Conservation (phyloP, 75 land plant genomes). For the Sequoia sempervirens region DNA sequence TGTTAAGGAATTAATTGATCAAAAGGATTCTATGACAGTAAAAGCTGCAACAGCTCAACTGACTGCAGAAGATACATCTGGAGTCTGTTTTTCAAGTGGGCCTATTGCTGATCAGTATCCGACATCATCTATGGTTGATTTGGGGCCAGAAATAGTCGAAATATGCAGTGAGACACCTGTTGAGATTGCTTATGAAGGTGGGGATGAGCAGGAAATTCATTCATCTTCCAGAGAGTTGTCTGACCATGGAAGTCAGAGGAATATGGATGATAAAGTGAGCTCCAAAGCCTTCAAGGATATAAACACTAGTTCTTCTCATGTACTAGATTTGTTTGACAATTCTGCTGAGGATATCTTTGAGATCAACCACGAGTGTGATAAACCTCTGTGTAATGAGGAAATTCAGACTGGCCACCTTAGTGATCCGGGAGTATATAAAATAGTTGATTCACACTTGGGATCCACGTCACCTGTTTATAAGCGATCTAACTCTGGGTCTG, state of each 20-base stretch:
- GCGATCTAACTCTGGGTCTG: constrained; percentile 41
- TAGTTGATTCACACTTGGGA: constrained; percentile 14
- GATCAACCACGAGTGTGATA: not conserved
- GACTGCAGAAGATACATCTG: not conserved
- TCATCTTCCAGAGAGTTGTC: constrained; percentile 36
- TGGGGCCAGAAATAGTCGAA: not conserved
- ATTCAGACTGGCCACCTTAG: constrained; percentile 46
- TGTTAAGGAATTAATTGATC: not conserved
- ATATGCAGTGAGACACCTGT: not conserved
- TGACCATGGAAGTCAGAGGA: constrained; percentile 32
- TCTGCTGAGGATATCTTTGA: not conserved
- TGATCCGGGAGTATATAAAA: constrained; percentile 43
- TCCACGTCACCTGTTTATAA: constrained; percentile 35
- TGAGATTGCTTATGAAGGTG: constrained; percentile 52
- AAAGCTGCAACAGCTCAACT: not conserved
- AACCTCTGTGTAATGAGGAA: not conserved
- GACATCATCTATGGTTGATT: not conserved
- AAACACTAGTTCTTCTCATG: not conserved
- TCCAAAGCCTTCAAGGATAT: not conserved
- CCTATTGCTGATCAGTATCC: constrained; percentile 1
- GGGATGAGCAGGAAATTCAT: constrained; percentile 45
- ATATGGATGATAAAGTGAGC: not conserved
- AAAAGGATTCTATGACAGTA: not conserved
- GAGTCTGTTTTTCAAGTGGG: not conserved
- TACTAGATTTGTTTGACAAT: not conserved